A percentile compares a stretch with the other conserved stretches of the same genome.
Evolutionary conservation across 2,329 filamentous ascomycete species (phyloP).

Genomic region (Ophiosphaerella herpotricha): DNA sequence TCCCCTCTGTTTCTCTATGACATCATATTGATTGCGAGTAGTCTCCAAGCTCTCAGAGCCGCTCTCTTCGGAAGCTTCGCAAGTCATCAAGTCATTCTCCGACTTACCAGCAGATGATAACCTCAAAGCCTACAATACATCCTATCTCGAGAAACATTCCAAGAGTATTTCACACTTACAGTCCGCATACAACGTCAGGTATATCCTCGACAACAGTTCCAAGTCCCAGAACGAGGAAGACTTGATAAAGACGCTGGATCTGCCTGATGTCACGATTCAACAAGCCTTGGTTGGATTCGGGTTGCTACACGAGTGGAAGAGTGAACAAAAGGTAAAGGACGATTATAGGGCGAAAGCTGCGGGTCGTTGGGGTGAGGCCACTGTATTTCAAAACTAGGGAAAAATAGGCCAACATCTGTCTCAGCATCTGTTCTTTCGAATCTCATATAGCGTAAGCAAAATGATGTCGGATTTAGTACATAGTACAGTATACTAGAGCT

Average conservation of each 20-base stretch:
- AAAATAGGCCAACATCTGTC: neutral
- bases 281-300: constrained; percentile 62
- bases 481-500: neutral
- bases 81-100: constrained; percentile 72
- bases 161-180: constrained; percentile 66
- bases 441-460: neutral
- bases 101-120: constrained; percentile 61
- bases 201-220: constrained; percentile 62
- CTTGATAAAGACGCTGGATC: constrained; percentile 62
- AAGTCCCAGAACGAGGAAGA: constrained; percentile 64
- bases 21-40: constrained; percentile 17
- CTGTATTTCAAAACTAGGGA: constrained; percentile 35
- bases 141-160: constrained; percentile 67
- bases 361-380: constrained; percentile 47
- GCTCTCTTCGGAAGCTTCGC: constrained; percentile 68
- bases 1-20: constrained; percentile 46
- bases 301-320: constrained; percentile 57
- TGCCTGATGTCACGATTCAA: constrained; percentile 57
- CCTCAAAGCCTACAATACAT: constrained; percentile 67
- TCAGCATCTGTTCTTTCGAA: neutral
- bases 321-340: constrained; percentile 54
- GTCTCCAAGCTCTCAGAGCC: constrained; percentile 47
- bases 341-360: constrained; percentile 52
- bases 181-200: constrained; percentile 64
- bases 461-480: neutral